These are phyloP conservation scores for Leccinum rimulosum DNA, from an alignment of 768 basidiomycete genomes.

Conservation along the genomic window DNA sequence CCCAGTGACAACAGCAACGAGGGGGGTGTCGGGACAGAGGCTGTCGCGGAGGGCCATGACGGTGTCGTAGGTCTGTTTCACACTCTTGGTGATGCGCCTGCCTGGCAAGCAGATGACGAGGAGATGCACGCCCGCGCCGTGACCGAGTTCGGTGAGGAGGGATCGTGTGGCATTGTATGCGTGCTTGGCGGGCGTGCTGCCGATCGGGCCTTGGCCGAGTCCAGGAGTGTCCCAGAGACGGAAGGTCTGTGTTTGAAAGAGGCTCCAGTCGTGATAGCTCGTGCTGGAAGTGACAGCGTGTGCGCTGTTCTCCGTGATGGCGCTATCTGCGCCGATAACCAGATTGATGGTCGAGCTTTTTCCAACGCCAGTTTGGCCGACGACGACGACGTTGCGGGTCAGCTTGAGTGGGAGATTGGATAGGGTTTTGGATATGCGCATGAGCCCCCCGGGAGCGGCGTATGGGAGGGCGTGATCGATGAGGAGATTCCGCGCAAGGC, in stretches of 20 bases:
- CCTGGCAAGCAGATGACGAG: constrained; percentile 20
- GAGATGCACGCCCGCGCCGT: constrained; percentile 17
- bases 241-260: constrained; percentile 20
- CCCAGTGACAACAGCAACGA: constrained; percentile 20
- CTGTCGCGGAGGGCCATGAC: constrained; percentile 17
- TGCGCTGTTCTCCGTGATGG: constrained; percentile 14
- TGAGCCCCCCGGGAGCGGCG: background rate
- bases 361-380: constrained; percentile 37
- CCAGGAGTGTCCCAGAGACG: constrained; percentile 29
- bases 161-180: constrained; percentile 20
- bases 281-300: constrained; percentile 19
- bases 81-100: constrained; percentile 17
- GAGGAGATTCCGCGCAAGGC: constrained; percentile 22
- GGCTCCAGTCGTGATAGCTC: constrained; percentile 23
- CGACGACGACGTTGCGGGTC: constrained; percentile 35
- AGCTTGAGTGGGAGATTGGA: constrained; percentile 11
- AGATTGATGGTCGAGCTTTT: constrained; percentile 25
- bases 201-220: constrained; percentile 14
- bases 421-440: background rate
- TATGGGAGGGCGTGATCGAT: constrained; percentile 20
- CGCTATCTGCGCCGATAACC: constrained; percentile 15
- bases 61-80: constrained; percentile 22
- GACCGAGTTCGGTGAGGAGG: constrained; percentile 22
- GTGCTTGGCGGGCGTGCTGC: constrained; percentile 6
- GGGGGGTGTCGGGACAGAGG: constrained; percentile 16